These are phyloP conservation scores for Termitomyces sp. DNA, from an alignment of 768 basidiomycete genomes.

Conservation along the genomic window DNA sequence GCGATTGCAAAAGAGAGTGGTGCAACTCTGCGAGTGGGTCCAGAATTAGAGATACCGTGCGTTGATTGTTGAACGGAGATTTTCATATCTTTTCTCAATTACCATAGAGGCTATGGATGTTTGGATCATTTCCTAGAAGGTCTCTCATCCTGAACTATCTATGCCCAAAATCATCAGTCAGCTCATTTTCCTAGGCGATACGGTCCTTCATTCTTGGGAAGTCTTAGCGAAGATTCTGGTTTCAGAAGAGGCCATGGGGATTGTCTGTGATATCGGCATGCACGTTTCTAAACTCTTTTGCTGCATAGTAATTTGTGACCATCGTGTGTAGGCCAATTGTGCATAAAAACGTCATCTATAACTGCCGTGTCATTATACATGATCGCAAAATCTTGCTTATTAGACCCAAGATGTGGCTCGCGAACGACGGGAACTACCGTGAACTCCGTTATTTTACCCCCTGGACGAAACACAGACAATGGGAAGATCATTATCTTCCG, in stretches of 20 bases:
- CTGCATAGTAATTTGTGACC: not conserved
- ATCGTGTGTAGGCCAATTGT: conserved; percentile 74
- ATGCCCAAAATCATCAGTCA: not conserved
- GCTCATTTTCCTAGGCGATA: conserved; percentile 65
- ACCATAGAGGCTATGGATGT: conserved; percentile 87
- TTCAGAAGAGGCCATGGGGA: conserved; percentile 73
- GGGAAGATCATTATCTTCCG: conserved; percentile 90
- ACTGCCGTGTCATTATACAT: conserved; percentile 88
- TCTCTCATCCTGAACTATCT: conserved; percentile 19
- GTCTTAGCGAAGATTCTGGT: conserved; percentile 87
- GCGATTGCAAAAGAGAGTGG: conserved; percentile 82
- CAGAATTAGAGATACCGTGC: conserved; percentile 93
- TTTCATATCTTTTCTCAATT: not conserved
- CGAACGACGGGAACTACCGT: conserved; percentile 97
- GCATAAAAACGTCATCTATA: conserved; percentile 98
- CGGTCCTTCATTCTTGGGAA: conserved; percentile 96
- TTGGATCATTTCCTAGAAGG: conserved; percentile 97
- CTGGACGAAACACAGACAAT: conserved; percentile 85
- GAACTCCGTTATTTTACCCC: conserved; percentile 89
- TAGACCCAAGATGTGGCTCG: conserved; percentile 99
- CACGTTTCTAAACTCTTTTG: conserved; percentile 28
- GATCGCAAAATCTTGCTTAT: conserved; percentile 88
- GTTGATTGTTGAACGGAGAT: conserved; percentile 8
- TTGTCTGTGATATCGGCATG: conserved; percentile 98
- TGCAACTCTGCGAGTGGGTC: conserved; percentile 89